These are phyloP conservation scores for Schizochytrium sp. DNA, from an alignment of 108 stramenopile genomes.

Conservation along the genomic window DNA sequence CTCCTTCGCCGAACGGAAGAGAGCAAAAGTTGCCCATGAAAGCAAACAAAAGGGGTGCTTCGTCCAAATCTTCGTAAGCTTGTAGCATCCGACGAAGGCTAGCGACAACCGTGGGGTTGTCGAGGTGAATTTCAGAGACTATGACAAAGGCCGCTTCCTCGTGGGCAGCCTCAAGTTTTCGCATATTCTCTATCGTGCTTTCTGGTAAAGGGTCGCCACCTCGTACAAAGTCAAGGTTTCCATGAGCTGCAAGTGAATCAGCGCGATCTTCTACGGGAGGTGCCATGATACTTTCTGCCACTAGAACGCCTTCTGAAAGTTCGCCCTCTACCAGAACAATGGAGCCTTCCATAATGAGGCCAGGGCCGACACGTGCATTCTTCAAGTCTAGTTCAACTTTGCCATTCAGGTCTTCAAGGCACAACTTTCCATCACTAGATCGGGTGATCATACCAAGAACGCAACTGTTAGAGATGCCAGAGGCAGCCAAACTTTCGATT, in stretches of 20 bases:
- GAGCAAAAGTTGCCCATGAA: constrained; percentile 94
- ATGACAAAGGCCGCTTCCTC: constrained; percentile 84
- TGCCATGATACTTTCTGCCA: constrained; percentile 74
- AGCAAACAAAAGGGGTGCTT: constrained; percentile 81
- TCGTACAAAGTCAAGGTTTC: constrained; percentile 9
- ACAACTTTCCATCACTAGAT: constrained; percentile 68
- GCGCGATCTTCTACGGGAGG: constrained; percentile 83
- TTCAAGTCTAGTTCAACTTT: constrained; percentile 69
- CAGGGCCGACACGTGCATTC: constrained; percentile 59
- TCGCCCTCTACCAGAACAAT: constrained; percentile 89
- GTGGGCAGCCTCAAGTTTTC: constrained; percentile 65
- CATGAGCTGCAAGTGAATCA: constrained; percentile 74
- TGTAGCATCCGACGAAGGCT: constrained; percentile 83
- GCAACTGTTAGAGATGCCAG: background rate
- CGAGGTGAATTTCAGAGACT: constrained; percentile 87
- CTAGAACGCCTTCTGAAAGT: constrained; percentile 83
- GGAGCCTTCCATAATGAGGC: constrained; percentile 85
- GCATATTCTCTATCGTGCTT: background rate
- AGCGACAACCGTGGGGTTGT: constrained; percentile 85
- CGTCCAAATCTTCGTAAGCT: constrained; percentile 74
- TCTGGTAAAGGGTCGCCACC: background rate
- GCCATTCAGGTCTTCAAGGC: constrained; percentile 69
- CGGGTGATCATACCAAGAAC: constrained; percentile 22
- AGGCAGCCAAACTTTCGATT: constrained; percentile 21
- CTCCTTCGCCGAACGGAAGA: constrained; percentile 70